These are phyloP conservation scores for Prosopis cineraria DNA, from an alignment of 306 rosid species.

Conservation along the genomic window DNA sequence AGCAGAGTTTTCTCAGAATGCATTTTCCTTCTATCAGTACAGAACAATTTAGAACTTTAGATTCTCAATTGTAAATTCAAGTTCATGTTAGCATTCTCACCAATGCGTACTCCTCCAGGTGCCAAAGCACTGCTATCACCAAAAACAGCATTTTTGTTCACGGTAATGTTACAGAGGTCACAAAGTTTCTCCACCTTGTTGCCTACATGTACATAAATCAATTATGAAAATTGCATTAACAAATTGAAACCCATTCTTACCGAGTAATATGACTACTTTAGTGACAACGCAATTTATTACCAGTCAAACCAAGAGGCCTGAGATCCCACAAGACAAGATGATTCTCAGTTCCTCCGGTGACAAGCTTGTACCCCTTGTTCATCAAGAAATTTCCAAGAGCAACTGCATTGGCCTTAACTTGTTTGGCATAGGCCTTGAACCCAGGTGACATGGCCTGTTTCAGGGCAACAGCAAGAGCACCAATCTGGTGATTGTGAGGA, in stretches of 20 bases:
- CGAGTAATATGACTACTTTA: slow-evolving; percentile 1
- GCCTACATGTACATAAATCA: slow-evolving; percentile 52
- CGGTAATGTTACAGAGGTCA: slow-evolving; percentile 85
- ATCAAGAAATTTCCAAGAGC: slow-evolving; percentile 83
- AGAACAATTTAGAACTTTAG: not conserved
- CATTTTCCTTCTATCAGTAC: not conserved
- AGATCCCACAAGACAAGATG: slow-evolving; percentile 99
- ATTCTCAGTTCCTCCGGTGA: slow-evolving; percentile 95
- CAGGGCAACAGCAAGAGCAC: slow-evolving; percentile 92
- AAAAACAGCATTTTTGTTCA: slow-evolving; percentile 95
- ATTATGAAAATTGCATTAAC: not conserved
- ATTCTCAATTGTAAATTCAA: slow-evolving; percentile 17
- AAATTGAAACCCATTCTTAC: slow-evolving; percentile 11
- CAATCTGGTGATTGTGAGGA: slow-evolving; percentile 97
- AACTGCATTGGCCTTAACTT: slow-evolving; percentile 93
- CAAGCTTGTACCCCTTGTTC: slow-evolving; percentile 85
- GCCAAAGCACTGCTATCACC: slow-evolving; percentile 99
- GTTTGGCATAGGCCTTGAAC: slow-evolving; percentile 88
- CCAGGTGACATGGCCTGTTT: slow-evolving; percentile 76
- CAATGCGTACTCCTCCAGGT: slow-evolving; percentile 93
- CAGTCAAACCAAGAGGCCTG: slow-evolving; percentile 94
- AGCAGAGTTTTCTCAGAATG: not conserved
- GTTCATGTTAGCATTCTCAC: slow-evolving; percentile 44
- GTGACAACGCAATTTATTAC: slow-evolving; percentile 37
- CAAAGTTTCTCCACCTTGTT: slow-evolving; percentile 99